These are phyloP conservation scores for Knoxia roxburghii DNA, from an alignment of 257 asterid species.

Conservation along the genomic window DNA sequence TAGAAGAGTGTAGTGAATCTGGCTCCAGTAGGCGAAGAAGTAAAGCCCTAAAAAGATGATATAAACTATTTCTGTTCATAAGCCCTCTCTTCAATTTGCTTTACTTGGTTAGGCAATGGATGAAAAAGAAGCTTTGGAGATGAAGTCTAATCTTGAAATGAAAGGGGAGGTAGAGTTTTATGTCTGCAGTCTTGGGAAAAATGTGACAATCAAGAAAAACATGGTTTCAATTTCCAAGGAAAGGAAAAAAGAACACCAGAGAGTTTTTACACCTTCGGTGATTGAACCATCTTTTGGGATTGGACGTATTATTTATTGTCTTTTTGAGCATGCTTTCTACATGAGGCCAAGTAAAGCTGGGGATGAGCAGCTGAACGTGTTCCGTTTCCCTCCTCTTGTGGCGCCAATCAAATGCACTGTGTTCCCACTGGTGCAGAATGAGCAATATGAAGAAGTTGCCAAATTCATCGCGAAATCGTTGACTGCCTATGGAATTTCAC, in stretches of 20 bases:
- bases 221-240: constrained; percentile 76
- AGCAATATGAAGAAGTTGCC: constrained; percentile 70
- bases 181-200: constrained; percentile 63
- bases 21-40: neutral
- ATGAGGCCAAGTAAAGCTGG: constrained; percentile 69
- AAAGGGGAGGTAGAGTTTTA: constrained; percentile 66
- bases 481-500: constrained; percentile 61
- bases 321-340: constrained; percentile 74
- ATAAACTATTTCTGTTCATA: neutral
- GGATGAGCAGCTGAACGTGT: constrained; percentile 74
- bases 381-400: constrained; percentile 69
- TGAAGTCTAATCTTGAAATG: constrained; percentile 57
- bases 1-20: neutral
- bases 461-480: constrained; percentile 52
- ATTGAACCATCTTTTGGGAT: constrained; percentile 90
- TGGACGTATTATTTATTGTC: constrained; percentile 84
- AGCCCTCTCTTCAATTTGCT: neutral
- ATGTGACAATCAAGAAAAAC: constrained; percentile 54
- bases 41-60: neutral
- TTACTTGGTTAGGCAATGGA: constrained; percentile 54
- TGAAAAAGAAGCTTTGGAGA: constrained; percentile 68
- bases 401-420: constrained; percentile 93
- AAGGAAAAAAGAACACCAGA: constrained; percentile 69
- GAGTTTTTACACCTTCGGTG: constrained; percentile 86
- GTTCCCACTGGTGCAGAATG: constrained; percentile 82